phyloP scores from a whole-genome alignment of 805 yeast species.

The Millerozyma miso region DNA sequence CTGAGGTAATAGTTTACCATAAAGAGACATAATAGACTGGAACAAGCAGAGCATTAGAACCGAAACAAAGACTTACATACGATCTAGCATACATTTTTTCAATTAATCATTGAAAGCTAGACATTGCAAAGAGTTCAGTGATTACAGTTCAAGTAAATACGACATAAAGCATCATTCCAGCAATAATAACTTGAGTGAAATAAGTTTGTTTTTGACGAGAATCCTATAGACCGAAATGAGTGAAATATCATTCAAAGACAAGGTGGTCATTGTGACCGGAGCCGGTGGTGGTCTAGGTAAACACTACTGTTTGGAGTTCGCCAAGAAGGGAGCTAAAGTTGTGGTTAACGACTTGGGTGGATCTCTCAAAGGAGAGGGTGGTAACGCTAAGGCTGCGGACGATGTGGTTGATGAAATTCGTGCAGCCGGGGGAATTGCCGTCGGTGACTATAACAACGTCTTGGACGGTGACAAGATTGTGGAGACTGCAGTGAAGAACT shows the following conservation, averaged over 20 bases:
- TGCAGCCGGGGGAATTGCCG: slow-evolving; percentile 76
- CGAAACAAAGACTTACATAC: no score
- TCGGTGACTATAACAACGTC: slow-evolving; percentile 91
- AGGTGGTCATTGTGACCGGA: slow-evolving; percentile 92
- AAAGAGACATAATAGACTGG: no score
- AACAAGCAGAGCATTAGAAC: no score
- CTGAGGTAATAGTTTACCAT: no score
- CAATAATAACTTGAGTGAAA: no score
- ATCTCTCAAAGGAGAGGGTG: slow-evolving; percentile 68
- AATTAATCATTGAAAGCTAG: no score
- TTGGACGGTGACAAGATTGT: slow-evolving; percentile 80
- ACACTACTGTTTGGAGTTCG: slow-evolving; percentile 82
- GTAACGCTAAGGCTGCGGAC: slow-evolving; percentile 74
- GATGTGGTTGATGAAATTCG: slow-evolving; percentile 81
- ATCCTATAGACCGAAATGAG: slow-evolving; percentile 26
- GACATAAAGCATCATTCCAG: no score
- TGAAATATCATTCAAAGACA: slow-evolving; percentile 57
- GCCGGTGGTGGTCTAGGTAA: slow-evolving; percentile 97
- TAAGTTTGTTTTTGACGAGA: no score
- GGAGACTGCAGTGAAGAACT: slow-evolving; percentile 77
- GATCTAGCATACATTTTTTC: no score
- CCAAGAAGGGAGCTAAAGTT: slow-evolving; percentile 87
- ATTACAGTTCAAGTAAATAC: no score
- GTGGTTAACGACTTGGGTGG: slow-evolving; percentile 96
- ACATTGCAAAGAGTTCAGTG: no score